phyloP scores from a whole-genome alignment of 441 rosid species.

The Eutrema salsugineum region DNA sequence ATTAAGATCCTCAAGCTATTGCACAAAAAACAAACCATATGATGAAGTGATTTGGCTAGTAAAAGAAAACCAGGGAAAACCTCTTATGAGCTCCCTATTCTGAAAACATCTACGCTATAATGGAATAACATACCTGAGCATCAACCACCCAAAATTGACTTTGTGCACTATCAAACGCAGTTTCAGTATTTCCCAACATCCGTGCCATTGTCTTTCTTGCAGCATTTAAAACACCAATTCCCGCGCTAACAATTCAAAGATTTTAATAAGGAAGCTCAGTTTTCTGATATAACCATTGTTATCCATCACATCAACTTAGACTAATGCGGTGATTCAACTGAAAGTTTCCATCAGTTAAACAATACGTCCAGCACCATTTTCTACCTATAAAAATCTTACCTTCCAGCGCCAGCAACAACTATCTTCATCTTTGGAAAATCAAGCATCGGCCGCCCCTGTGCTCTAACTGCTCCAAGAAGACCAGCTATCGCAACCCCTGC shows the following conservation, averaged over 20 bases:
- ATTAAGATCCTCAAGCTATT: conserved; percentile 11
- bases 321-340: conserved; percentile 7
- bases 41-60: background rate
- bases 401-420: conserved; percentile 99
- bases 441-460: conserved; percentile 96
- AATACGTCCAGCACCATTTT: background rate
- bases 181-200: conserved; percentile 86
- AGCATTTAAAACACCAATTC: conserved; percentile 96
- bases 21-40: background rate
- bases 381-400: conserved; percentile 36
- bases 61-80: background rate
- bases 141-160: conserved; percentile 99
- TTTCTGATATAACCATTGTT: background rate
- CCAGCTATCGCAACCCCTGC: conserved; percentile 99
- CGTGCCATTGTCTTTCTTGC: conserved; percentile 99
- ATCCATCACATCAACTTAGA: conserved; percentile 8
- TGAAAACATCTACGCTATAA: background rate
- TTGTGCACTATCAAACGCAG: conserved; percentile 89
- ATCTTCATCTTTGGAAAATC: conserved; percentile 99
- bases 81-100: conserved; percentile 4
- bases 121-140: conserved; percentile 63
- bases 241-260: conserved; percentile 67
- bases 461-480: conserved; percentile 99
- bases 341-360: background rate
- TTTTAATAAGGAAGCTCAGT: conserved; percentile 20